Evolutionary conservation across 805 yeast genomes (phyloP).

Genomic region (Lipomyces kockii): DNA sequence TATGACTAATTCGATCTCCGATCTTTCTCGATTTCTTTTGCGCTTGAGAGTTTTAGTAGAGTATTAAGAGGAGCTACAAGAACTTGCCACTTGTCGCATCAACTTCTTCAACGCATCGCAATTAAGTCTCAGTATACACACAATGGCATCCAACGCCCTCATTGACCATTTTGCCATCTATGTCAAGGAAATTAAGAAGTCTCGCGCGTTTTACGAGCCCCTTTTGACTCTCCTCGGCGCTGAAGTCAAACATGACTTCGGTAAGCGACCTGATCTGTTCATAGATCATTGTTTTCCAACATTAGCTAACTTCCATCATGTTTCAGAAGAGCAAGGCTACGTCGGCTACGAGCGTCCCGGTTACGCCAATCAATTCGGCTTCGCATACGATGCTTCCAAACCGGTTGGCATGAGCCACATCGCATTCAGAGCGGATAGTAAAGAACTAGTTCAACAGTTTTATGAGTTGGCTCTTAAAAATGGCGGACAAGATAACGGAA

Average conservation of each 20-base stretch:
- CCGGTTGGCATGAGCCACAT: constrained; percentile 9
- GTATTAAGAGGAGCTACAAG: background rate
- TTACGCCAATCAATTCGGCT: background rate
- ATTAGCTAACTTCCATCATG: background rate
- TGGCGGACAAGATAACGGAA: constrained; percentile 8
- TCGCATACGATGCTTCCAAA: constrained; percentile 4
- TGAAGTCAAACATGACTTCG: constrained; percentile 1
- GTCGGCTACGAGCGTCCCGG: constrained; percentile 4
- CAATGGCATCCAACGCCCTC: background rate
- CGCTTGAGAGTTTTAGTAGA: background rate
- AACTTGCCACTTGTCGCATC: background rate
- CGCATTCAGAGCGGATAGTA: constrained; percentile 2
- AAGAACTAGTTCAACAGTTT: constrained; percentile 2
- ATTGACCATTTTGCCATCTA: background rate
- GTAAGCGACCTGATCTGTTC: background rate
- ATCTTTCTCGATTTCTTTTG: background rate
- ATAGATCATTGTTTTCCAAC: background rate
- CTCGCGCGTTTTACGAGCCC: constrained; percentile 17
- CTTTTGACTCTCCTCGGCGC: constrained; percentile 14
- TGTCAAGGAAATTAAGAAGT: constrained; percentile 11
- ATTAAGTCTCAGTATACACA: background rate
- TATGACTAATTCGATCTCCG: constrained; percentile 3
- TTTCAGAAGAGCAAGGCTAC: constrained; percentile 2
- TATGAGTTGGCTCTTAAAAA: constrained; percentile 6
- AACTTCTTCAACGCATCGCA: background rate